Conservation (phyloP, 345 rosid genomes). For the Salix caprea region DNA sequence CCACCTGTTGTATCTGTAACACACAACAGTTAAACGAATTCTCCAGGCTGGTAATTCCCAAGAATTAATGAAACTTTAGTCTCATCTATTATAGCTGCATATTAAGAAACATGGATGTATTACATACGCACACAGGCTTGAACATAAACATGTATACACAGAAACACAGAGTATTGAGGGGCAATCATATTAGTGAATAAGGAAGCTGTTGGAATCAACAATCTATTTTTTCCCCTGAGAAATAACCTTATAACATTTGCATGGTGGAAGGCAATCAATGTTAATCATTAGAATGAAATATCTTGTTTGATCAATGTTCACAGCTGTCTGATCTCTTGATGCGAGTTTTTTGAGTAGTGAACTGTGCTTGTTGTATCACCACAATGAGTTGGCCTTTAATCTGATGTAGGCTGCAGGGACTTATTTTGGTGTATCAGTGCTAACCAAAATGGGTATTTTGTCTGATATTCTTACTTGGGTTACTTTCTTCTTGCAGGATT, state of each 20-base stretch:
- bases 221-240: not conserved
- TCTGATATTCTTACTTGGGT: constrained; percentile 2
- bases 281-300: not conserved
- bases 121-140: not conserved
- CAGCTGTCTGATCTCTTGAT: not conserved
- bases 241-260: not conserved
- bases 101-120: not conserved
- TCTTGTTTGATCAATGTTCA: not conserved
- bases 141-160: not conserved
- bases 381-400: not conserved
- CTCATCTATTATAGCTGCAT: not conserved
- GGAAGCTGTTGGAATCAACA: not conserved
- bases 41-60: not conserved
- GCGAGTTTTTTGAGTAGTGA: not conserved
- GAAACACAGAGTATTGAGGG: not conserved
- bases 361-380: not conserved
- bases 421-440: not conserved
- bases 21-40: not conserved
- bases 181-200: not conserved
- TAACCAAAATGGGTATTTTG: not conserved
- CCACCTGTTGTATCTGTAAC: not conserved
- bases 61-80: not conserved
- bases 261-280: not conserved
- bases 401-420: not conserved
- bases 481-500: constrained; percentile 42